Evolutionary conservation across 768 basidiomycete genomes (phyloP), one percentile per base, ranked within the genome.

Genomic region (Chalciporus chontae): DNA sequence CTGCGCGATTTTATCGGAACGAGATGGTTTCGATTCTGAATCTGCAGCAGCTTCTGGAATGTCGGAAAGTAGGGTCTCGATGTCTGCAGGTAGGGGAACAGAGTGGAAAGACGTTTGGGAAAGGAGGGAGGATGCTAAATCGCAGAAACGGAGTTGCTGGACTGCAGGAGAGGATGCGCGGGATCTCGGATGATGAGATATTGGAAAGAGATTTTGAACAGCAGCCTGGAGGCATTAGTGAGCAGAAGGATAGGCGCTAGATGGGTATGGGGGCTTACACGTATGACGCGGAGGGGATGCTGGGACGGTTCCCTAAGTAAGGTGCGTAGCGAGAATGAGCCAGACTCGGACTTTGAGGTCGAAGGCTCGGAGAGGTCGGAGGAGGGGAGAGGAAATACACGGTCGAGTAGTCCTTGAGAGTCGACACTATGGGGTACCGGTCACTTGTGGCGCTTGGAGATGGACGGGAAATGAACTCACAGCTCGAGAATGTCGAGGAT

Each of bases 341-440:
- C 58, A 3, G 68, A 55, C 40, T 65, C 59, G 8, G 67, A 57
- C 27, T 67, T 66, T 40, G 71, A 72, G 9, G 76, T 71, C 15
- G 73, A 68, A 1, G 77, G 71, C n/a, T 71, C 64, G 34, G 70
- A 64, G 38, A 71, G 67, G 55, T 72, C 65, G 7, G 57, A 54
- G 46, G 71, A 63, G 18, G 72, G 71, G 19, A 83, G 70, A 32
- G 83, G 80, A 62, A 87, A 85, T 54, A 87, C 84, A 57, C 89
- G 84, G 73, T 91, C 88, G 9, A 92, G 80, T 5, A 92, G 73
- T 41, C 83, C 86, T 56, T 88, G 87, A 0, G 76, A 76, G 65
- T 92, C 90, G 52, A 81, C 70, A 57, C 86, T 87, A 62, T 18
- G 39, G 41, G 53, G 6, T 32, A 39, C 58, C 48, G 43, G 38